Evolutionary conservation across 768 basidiomycete genomes (phyloP).

Genomic region (Amanita exitialis): DNA sequence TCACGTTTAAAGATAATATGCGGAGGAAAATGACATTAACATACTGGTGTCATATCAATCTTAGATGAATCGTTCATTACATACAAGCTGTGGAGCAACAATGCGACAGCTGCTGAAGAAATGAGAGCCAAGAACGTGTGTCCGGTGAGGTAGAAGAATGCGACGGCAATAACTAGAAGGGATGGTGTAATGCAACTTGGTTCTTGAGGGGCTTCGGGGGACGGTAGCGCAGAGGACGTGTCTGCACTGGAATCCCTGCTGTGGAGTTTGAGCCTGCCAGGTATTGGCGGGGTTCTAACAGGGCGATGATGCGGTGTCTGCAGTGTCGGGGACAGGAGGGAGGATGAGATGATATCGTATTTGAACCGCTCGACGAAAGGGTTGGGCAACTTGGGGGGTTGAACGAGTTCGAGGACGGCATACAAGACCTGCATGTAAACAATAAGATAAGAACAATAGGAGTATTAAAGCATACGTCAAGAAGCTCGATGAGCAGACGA

Average conservation of each 20-base stretch:
- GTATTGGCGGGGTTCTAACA: constrained; percentile 27
- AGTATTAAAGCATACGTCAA: not conserved
- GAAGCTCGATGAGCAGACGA: constrained; percentile 11
- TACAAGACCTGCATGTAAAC: constrained; percentile 23
- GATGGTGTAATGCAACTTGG: constrained; percentile 30
- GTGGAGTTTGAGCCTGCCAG: constrained; percentile 34
- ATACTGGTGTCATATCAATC: constrained; percentile 46
- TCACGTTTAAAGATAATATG: constrained; percentile 5
- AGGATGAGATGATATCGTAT: constrained; percentile 75
- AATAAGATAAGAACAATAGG: not conserved
- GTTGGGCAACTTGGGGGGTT: constrained; percentile 25
- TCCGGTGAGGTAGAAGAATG: constrained; percentile 32
- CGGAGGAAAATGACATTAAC: constrained; percentile 15
- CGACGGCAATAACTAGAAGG: constrained; percentile 24
- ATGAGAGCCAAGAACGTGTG: constrained; percentile 30
- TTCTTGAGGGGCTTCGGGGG: constrained; percentile 18
- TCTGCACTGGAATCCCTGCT: constrained; percentile 34
- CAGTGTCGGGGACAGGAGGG: constrained; percentile 54
- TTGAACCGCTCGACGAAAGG: constrained; percentile 74
- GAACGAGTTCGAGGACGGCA: constrained; percentile 25
- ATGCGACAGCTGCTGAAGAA: constrained; percentile 26
- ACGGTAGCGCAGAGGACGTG: constrained; percentile 8
- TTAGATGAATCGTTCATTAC: constrained; percentile 23
- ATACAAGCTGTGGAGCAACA: constrained; percentile 25
- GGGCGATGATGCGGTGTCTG: constrained; percentile 28